Evolutionary conservation across 176 grass and related monocot genomes (phyloP).

Genomic region (Aegilops umbellulata): DNA sequence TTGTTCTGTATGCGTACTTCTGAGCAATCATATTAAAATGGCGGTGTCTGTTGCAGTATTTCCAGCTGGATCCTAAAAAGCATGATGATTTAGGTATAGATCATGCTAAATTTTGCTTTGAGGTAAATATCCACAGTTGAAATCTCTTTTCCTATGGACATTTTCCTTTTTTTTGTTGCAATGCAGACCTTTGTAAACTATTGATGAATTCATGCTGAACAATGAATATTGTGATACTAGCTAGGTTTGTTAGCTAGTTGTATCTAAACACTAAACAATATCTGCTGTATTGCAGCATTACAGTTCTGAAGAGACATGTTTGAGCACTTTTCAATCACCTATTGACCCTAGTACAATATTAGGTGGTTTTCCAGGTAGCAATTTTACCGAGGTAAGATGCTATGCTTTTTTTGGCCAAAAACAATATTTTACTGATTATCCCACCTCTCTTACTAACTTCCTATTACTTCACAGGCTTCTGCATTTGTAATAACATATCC

Average conservation of each 20-base stretch:
- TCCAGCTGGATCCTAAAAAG: conserved; percentile 85
- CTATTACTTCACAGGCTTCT: conserved; percentile 63
- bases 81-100: conserved; percentile 64
- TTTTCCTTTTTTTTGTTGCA: not conserved
- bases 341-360: conserved; percentile 86
- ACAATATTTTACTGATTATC: not conserved
- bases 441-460: conserved; percentile 16
- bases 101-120: conserved; percentile 89
- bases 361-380: conserved; percentile 85
- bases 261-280: conserved; percentile 29
- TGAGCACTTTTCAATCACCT: conserved; percentile 82
- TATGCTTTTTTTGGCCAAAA: conserved; percentile 4
- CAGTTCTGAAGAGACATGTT: conserved; percentile 81
- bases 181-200: not conserved
- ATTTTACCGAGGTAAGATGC: conserved; percentile 81
- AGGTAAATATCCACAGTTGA: conserved; percentile 49
- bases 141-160: conserved; percentile 9
- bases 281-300: conserved; percentile 76
- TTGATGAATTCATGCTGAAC: not conserved
- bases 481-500: conserved; percentile 95
- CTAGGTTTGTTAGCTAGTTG: conserved; percentile 1
- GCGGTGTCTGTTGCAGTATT: conserved; percentile 67
- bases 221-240: not conserved
- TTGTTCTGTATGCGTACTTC: conserved; percentile 12
- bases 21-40: not conserved